A percentile compares a stretch with the other conserved stretches of the same genome.
phyloP scores from a whole-genome alignment of 2,329 filamentous ascomycete species.

The Alternaria sp. region DNA sequence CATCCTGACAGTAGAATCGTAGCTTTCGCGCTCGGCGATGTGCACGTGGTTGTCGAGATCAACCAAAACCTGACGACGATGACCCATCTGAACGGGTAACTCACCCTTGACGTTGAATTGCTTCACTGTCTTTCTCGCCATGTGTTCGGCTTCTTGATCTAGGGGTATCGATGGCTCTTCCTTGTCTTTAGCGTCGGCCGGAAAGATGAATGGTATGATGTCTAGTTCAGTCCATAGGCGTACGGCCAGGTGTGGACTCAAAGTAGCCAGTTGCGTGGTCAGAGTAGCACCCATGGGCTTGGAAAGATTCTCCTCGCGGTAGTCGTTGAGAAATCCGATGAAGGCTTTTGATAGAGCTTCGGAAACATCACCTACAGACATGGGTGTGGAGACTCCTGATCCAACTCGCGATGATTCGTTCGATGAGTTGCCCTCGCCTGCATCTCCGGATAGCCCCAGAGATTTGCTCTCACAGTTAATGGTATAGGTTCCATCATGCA shows the following conservation, averaged over 20 bases:
- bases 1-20: slow-evolving; percentile 64
- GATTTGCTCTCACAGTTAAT: slow-evolving; percentile 69
- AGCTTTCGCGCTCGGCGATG: slow-evolving; percentile 64
- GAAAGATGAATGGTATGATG: slow-evolving; percentile 72
- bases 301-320: slow-evolving; percentile 69
- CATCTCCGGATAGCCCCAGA: neutral
- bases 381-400: slow-evolving; percentile 20
- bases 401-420: slow-evolving; percentile 8
- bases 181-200: slow-evolving; percentile 15
- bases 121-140: slow-evolving; percentile 78
- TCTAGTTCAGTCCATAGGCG: slow-evolving; percentile 79
- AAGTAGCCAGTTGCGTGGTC: slow-evolving; percentile 63
- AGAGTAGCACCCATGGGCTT: slow-evolving; percentile 81
- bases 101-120: slow-evolving; percentile 15
- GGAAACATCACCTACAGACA: slow-evolving; percentile 15
- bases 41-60: slow-evolving; percentile 70
- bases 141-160: slow-evolving; percentile 82
- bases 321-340: slow-evolving; percentile 62
- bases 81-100: neutral
- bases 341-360: slow-evolving; percentile 63
- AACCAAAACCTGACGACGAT: slow-evolving; percentile 48
- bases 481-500: slow-evolving; percentile 77
- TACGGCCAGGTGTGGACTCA: slow-evolving; percentile 70
- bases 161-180: slow-evolving; percentile 61
- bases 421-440: neutral